Conservation (phyloP, 495 filamentous ascomycete species). For the Penicillium cosmopolitanum region DNA sequence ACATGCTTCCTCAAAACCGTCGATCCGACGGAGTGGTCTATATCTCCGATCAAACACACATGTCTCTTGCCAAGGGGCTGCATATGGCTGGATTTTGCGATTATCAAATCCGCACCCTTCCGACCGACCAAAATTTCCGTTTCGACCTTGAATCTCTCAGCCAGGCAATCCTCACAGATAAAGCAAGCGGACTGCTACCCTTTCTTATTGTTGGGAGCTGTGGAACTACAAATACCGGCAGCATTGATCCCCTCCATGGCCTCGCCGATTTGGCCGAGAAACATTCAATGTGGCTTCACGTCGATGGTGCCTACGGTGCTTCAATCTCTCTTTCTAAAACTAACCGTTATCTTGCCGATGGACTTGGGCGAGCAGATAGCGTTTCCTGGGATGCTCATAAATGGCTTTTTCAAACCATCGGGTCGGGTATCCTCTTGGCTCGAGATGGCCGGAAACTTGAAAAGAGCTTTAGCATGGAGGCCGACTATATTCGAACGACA, state of each 20-base stretch:
- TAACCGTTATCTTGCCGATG: not conserved
- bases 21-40: slow-evolving; percentile 22
- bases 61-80: slow-evolving; percentile 25
- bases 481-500: slow-evolving; percentile 1
- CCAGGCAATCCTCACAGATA: slow-evolving; percentile 20
- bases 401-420: slow-evolving; percentile 1
- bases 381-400: slow-evolving; percentile 3
- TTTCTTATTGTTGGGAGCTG: slow-evolving; percentile 31
- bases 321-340: slow-evolving; percentile 26
- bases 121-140: slow-evolving; percentile 15
- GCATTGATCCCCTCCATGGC: slow-evolving; percentile 26
- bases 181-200: slow-evolving; percentile 14
- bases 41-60: slow-evolving; percentile 32
- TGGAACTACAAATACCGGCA: slow-evolving; percentile 34
- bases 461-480: slow-evolving; percentile 2
- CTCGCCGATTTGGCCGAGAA: slow-evolving; percentile 13
- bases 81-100: slow-evolving; percentile 26
- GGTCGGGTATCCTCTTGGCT: not conserved
- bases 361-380: not conserved
- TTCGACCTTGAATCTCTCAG: slow-evolving; percentile 12
- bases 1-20: slow-evolving; percentile 10
- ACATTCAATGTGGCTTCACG: slow-evolving; percentile 23
- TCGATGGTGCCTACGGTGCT: slow-evolving; percentile 34
- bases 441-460: not conserved
- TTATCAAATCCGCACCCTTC: slow-evolving; percentile 23